Evolutionary conservation across 2,329 filamentous ascomycete genomes (phyloP), one percentile per base, ranked within the genome.

Genomic region (Venturiaceae sp.): DNA sequence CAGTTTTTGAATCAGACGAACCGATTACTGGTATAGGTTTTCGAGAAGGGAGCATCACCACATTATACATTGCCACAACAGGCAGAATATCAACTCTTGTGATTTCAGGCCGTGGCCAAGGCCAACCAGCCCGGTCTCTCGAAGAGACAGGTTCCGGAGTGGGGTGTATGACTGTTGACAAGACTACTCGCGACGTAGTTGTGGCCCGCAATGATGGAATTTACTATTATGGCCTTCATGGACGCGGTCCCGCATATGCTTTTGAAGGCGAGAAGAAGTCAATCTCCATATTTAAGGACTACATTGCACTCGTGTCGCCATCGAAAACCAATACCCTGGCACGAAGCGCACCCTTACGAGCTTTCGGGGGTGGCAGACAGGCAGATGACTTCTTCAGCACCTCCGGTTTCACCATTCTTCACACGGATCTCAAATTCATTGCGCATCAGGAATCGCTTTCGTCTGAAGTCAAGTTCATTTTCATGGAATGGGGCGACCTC

Each of bases 161-260:
- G n/a, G 92, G 91, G 1, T 99, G 95, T 71, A 96, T 99, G 90
- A 88, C 90, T 0, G 80, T 92, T 13, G 90, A 96, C 70, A 83
- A 82, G 61, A 80, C 82, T 62, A 88, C 85, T 0, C 90, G 88
- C 5, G 90, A 96, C 63, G 85, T 99, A 21, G 83, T 99, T 3
- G 87, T 99, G n/a, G 94, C 87, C 1, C 80, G 94, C 61, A 90
- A 96, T 64, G 95, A 99, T 80, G 94, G 92, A 7, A 87, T 99
- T 57, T 97, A 97, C 73, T 92, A 90, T 60, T 99, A 97, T 72
- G 88, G 87, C 0, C 75, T 87, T 0, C 88, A 94, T 60, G 92
- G 92, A 0, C 83, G 92, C 60, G 91, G 91, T 0, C 87, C 90
- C 1, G 92, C 90, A 41, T 92, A 89, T 71, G 91, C 91, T 0